phyloP scores from a whole-genome alignment of 164 flowering plant species.

The Amborella trichopoda region DNA sequence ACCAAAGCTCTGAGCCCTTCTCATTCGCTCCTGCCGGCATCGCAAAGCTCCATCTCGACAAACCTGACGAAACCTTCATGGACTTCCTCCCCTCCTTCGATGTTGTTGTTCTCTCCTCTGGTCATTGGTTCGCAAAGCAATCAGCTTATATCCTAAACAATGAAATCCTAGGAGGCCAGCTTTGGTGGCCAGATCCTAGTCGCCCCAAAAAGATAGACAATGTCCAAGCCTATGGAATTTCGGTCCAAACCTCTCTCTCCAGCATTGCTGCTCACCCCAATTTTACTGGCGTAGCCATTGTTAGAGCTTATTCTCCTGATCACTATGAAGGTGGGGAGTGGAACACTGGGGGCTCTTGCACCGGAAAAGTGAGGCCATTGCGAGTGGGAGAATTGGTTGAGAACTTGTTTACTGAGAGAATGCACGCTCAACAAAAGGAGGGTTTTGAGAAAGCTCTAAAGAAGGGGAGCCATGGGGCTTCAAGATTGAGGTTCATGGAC shows the following conservation, averaged over 20 bases:
- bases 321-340: constrained; percentile 96
- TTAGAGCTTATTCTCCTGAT: constrained; percentile 85
- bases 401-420: constrained; percentile 64
- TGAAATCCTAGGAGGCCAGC: constrained; percentile 82
- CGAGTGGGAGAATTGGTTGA: constrained; percentile 36
- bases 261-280: constrained; percentile 55
- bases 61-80: constrained; percentile 63
- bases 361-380: constrained; percentile 67
- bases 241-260: constrained; percentile 64
- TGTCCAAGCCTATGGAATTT: constrained; percentile 69
- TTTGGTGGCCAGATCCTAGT: constrained; percentile 80
- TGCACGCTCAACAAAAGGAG: constrained; percentile 69
- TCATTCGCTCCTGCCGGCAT: constrained; percentile 70
- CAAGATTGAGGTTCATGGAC: constrained; percentile 72
- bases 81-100: constrained; percentile 44
- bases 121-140: constrained; percentile 96
- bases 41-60: constrained; percentile 64
- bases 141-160: constrained; percentile 64
- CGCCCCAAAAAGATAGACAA: constrained; percentile 50
- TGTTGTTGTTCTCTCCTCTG: constrained; percentile 82
- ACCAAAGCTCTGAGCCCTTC: constrained; percentile 41
- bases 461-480: constrained; percentile 32
- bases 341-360: constrained; percentile 98
- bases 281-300: constrained; percentile 69
- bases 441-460: constrained; percentile 54